These are phyloP conservation scores for Cubamyces sp. DNA, from an alignment of 768 basidiomycete species.

Conservation along the genomic window DNA sequence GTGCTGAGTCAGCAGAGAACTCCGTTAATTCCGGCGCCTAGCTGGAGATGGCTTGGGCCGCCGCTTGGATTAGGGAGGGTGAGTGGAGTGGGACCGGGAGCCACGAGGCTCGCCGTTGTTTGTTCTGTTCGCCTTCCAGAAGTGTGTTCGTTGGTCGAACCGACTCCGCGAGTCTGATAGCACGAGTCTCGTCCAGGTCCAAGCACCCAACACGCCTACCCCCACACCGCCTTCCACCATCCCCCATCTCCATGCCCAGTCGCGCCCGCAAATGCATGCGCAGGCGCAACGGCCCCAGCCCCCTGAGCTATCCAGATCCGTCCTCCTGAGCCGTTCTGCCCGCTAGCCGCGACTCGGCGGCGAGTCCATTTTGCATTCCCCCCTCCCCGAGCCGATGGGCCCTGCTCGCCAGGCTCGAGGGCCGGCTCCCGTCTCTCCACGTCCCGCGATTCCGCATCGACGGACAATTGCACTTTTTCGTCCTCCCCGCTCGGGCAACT, in stretches of 20 bases:
- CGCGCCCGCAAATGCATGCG: conserved; percentile 12
- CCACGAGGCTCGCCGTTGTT: conserved; percentile 9
- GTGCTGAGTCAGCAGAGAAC: neutral
- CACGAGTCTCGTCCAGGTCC: conserved; percentile 3
- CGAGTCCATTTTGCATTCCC: neutral
- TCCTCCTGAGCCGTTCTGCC: conserved; percentile 4
- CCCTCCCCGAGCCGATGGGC: neutral
- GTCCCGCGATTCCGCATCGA: conserved; percentile 2
- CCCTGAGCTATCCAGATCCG: neutral
- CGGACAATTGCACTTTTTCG: neutral
- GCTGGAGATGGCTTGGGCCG: neutral
- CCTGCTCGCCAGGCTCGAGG: neutral
- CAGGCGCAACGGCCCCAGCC: conserved; percentile 4
- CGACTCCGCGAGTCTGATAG: conserved; percentile 16
- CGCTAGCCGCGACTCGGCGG: neutral
- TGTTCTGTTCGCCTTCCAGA: conserved; percentile 7
- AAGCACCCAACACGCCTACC: neutral
- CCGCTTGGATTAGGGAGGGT: too few relatives aligned
- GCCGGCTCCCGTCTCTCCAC: neutral
- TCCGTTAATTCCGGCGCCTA: neutral
- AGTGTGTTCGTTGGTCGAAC: neutral
- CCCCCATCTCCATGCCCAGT: neutral
- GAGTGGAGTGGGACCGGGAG: conserved; percentile 11
- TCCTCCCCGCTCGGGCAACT: neutral
- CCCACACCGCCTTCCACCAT: conserved; percentile 9